A percentile compares a stretch with the other conserved stretches of the same genome.
phyloP scores from a whole-genome alignment of 352 stramenopile genomes.

The Chrysophaeum taylorii region DNA sequence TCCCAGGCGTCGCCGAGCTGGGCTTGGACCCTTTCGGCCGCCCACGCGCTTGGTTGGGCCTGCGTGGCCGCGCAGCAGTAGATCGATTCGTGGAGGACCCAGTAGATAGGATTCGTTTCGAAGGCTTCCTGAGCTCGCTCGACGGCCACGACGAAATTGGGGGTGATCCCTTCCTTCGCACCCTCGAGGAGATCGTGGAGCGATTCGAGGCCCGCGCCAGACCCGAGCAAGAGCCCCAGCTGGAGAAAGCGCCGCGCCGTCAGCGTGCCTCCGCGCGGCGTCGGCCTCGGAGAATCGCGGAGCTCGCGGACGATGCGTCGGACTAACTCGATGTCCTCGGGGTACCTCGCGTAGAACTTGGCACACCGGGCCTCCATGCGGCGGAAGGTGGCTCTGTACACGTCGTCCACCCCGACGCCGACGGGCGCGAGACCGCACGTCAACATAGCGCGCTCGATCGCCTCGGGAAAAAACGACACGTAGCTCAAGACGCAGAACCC shows the following conservation, averaged over 20 bases:
- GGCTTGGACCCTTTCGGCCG: slow-evolving; percentile 15
- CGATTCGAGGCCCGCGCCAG: slow-evolving; percentile 40
- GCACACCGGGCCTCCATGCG: slow-evolving; percentile 45
- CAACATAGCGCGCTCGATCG: slow-evolving; percentile 40
- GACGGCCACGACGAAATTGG: slow-evolving; percentile 46
- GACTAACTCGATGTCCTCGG: slow-evolving; percentile 45
- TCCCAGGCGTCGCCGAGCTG: slow-evolving; percentile 17
- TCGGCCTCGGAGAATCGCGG: slow-evolving; percentile 24
- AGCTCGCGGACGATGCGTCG: slow-evolving; percentile 46
- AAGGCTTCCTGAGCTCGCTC: slow-evolving; percentile 48
- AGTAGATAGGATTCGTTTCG: slow-evolving; percentile 61
- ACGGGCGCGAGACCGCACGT: slow-evolving; percentile 58
- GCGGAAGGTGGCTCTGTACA: slow-evolving; percentile 44
- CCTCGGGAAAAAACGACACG: slow-evolving; percentile 43
- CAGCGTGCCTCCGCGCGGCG: slow-evolving; percentile 50
- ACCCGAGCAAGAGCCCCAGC: slow-evolving; percentile 47
- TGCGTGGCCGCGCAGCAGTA: slow-evolving; percentile 51
- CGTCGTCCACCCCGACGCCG: slow-evolving; percentile 36
- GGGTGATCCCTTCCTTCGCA: slow-evolving; percentile 36
- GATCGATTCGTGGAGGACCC: slow-evolving; percentile 57
- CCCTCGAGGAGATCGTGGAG: slow-evolving; percentile 46
- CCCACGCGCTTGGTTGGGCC: slow-evolving; percentile 23
- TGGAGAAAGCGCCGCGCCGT: slow-evolving; percentile 53
- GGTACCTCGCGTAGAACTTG: slow-evolving; percentile 57
- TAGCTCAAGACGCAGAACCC: slow-evolving; percentile 61